Percentiles rank a stretch among this genome's conserved stretches.
These are phyloP conservation scores for Tagetes patula DNA, from an alignment of 129 eudicot genomes.

Conservation along the genomic window DNA sequence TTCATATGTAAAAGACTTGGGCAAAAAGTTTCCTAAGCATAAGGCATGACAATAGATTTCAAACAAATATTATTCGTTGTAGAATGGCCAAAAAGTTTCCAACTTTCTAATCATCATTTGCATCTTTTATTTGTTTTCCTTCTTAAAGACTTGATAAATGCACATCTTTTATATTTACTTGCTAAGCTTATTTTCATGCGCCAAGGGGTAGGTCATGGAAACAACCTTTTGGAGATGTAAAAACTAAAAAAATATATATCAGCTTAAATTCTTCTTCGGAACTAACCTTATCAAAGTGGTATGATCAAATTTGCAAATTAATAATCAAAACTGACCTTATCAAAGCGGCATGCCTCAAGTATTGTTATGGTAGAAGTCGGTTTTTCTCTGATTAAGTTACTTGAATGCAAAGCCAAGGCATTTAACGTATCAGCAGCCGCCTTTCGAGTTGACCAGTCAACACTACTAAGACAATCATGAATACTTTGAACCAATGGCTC, in stretches of 20 bases:
- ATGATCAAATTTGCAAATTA: not conserved
- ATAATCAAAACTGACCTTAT: conserved; percentile 55
- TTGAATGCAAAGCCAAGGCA: conserved; percentile 66
- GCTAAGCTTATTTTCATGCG: not conserved
- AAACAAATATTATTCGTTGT: not conserved
- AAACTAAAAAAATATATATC: not conserved
- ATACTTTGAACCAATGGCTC: conserved; percentile 77
- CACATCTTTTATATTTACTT: not conserved
- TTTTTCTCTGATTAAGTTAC: conserved; percentile 53
- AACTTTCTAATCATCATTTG: not conserved
- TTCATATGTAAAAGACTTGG: too few relatives aligned
- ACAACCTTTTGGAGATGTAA: not conserved
- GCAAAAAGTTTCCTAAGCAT: not conserved
- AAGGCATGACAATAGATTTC: not conserved
- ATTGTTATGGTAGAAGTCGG: conserved; percentile 57
- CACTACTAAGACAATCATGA: conserved; percentile 69
- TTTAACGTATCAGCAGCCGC: conserved; percentile 93
- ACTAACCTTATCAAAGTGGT: not conserved
- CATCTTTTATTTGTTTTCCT: not conserved
- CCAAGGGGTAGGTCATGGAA: not conserved
- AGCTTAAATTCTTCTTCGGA: not conserved
- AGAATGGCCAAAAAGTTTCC: not conserved
- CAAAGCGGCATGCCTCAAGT: conserved; percentile 85
- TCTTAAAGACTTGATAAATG: not conserved
- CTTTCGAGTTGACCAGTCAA: conserved; percentile 97